phyloP scores from a whole-genome alignment of 2,329 filamentous ascomycete genomes.

The Aspergillus tubingensis region DNA sequence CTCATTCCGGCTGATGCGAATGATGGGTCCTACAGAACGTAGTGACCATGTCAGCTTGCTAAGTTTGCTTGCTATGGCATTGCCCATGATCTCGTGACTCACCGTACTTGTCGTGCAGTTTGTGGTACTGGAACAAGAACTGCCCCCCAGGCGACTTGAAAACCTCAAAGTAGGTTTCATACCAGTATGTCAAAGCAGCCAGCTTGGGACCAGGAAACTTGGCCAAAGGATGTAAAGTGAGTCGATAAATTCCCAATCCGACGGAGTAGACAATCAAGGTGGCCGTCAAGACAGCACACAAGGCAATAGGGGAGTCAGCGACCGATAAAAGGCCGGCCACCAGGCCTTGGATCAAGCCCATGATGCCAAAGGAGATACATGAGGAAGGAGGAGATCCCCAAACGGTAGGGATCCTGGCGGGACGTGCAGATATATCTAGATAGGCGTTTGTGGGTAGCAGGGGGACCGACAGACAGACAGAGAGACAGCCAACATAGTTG shows the following conservation, averaged over 20 bases:
- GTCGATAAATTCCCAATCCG: conserved; percentile 12
- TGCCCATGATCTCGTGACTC: neutral
- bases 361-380: neutral
- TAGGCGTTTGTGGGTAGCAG: neutral
- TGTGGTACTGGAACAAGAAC: conserved; percentile 20
- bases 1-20: conserved; percentile 21
- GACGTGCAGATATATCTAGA: neutral
- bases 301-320: neutral
- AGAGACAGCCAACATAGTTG: neutral
- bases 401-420: neutral
- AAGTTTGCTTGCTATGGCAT: neutral
- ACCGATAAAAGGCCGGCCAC: neutral
- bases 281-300: neutral
- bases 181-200: conserved; percentile 18
- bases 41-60: neutral
- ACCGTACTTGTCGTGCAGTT: conserved; percentile 19
- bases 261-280: neutral
- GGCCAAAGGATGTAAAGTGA: conserved; percentile 17
- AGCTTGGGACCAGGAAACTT: conserved; percentile 18
- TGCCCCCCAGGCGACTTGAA: conserved; percentile 15
- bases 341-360: conserved; percentile 5
- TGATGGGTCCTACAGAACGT: conserved; percentile 13
- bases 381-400: neutral
- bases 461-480: neutral
- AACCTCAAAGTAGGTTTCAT: conserved; percentile 19